A percentile compares a stretch with the other conserved stretches of the same genome.
Evolutionary conservation across 2,329 filamentous ascomycete genomes (phyloP).

Genomic region (Aspergillus texensis): DNA sequence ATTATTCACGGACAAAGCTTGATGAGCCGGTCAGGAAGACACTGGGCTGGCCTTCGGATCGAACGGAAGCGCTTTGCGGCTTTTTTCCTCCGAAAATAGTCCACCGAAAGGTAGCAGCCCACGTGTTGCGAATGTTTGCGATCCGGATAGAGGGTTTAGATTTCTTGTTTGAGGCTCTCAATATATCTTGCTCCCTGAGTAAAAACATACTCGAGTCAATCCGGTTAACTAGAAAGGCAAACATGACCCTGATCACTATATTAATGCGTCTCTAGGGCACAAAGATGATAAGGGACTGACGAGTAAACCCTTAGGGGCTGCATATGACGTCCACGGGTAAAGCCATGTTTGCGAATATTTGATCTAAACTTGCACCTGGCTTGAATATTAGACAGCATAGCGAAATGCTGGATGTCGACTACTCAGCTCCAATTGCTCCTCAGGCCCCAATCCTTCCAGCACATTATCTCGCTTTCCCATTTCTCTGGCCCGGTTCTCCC

Average conservation of each 20-base stretch:
- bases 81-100: neutral
- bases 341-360: too few relatives aligned
- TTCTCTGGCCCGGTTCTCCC: slow-evolving; percentile 3
- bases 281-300: too few relatives aligned
- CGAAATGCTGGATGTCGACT: slow-evolving; percentile 11
- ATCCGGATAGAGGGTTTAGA: neutral
- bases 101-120: neutral
- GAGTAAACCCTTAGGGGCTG: too few relatives aligned
- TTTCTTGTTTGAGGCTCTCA: neutral
- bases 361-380: too few relatives aligned
- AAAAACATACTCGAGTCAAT: too few relatives aligned
- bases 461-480: neutral
- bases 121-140: neutral
- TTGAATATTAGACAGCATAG: neutral
- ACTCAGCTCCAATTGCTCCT: slow-evolving; percentile 3
- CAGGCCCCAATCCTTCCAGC: neutral
- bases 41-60: neutral
- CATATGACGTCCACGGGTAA: too few relatives aligned
- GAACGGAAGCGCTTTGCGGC: neutral
- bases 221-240: too few relatives aligned
- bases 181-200: too few relatives aligned
- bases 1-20: neutral
- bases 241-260: too few relatives aligned
- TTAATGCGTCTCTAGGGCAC: too few relatives aligned
- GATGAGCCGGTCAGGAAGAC: too few relatives aligned